Conservation (phyloP, 208 protist species). For the Tritrichomonas foetus region DNA sequence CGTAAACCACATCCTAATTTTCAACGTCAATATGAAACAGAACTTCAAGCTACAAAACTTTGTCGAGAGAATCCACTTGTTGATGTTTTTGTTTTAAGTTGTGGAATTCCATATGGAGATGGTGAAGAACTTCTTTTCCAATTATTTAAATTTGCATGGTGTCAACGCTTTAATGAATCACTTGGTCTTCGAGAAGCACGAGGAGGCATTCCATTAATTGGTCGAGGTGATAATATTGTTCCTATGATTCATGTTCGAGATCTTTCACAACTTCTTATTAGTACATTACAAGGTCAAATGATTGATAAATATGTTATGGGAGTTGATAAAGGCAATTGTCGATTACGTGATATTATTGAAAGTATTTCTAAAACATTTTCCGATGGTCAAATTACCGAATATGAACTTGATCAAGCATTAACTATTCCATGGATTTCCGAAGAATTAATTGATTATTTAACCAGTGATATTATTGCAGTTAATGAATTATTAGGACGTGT, state of each 20-base stretch:
- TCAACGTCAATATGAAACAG: not conserved
- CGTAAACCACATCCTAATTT: constrained; percentile 19
- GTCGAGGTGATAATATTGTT: not conserved
- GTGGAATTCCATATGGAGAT: constrained; percentile 12
- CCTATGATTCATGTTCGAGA: constrained; percentile 37
- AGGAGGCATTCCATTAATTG: not conserved
- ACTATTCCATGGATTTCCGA: constrained; percentile 13
- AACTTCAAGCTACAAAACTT: not conserved
- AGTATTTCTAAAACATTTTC: not conserved
- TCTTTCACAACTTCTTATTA: not conserved
- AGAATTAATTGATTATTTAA: not conserved
- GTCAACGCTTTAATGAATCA: not conserved
- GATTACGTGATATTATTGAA: constrained; percentile 18
- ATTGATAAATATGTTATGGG: constrained; percentile 29
- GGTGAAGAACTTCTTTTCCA: not conserved
- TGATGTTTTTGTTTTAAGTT: not conserved
- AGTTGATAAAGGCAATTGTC: constrained; percentile 28
- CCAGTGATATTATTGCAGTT: not conserved
- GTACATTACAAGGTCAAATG: constrained; percentile 34
- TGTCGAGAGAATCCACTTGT: constrained; percentile 11
- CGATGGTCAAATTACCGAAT: not conserved
- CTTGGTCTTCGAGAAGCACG: not conserved
- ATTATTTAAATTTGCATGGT: constrained; percentile 28
- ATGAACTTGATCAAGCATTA: not conserved
- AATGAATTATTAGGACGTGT: not conserved